These are phyloP conservation scores for Ceriops zippeliana DNA, from an alignment of 345 rosid genomes.

Conservation along the genomic window DNA sequence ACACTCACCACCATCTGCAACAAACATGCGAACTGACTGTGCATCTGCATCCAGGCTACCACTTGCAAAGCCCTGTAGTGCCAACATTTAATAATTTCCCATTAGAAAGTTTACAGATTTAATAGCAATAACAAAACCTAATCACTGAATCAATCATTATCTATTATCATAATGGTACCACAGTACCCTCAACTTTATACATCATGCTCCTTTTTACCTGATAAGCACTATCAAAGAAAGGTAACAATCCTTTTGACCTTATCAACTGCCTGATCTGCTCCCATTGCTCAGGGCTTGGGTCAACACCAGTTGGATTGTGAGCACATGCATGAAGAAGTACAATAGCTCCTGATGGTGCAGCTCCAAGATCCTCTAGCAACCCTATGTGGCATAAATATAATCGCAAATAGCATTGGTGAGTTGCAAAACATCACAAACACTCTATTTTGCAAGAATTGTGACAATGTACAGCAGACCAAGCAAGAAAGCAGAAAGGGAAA, in stretches of 20 bases:
- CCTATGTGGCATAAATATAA: slow-evolving; percentile 33
- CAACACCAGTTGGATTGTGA: slow-evolving; percentile 97
- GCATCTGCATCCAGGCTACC: slow-evolving; percentile 49
- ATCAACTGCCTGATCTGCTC: slow-evolving; percentile 67
- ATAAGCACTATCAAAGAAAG: slow-evolving; percentile 89
- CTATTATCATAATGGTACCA: background rate
- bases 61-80: slow-evolving; percentile 46
- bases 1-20: slow-evolving; percentile 57
- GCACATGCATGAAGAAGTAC: slow-evolving; percentile 99
- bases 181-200: background rate
- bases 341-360: slow-evolving; percentile 79
- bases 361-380: slow-evolving; percentile 80
- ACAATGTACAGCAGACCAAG: background rate
- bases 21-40: slow-evolving; percentile 43
- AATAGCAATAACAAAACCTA: slow-evolving; percentile 3
- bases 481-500: background rate
- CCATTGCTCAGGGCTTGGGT: slow-evolving; percentile 80
- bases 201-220: slow-evolving; percentile 37
- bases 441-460: background rate
- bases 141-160: background rate
- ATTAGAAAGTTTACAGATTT: slow-evolving; percentile 4
- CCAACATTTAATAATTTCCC: background rate
- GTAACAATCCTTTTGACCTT: slow-evolving; percentile 63
- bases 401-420: background rate
- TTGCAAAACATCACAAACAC: background rate